These are phyloP conservation scores for Solanum verrucosum DNA, from an alignment of 257 asterid genomes.

Conservation along the genomic window DNA sequence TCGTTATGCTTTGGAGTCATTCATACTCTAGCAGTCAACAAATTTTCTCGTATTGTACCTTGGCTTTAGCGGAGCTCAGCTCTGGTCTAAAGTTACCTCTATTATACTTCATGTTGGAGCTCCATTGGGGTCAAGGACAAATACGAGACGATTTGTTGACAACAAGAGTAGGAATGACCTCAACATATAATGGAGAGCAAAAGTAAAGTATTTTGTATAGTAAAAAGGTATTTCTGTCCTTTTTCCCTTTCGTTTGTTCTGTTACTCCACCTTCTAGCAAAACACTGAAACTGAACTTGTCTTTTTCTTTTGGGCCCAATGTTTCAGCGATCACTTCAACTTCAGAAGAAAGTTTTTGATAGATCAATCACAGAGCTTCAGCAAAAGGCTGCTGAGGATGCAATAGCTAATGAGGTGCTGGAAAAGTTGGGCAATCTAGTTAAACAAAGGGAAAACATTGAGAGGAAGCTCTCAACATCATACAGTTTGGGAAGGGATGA, in stretches of 20 bases:
- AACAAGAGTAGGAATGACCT: neutral
- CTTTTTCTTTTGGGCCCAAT: neutral
- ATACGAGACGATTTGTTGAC: neutral
- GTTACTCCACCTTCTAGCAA: neutral
- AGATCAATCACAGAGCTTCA: constrained; percentile 63
- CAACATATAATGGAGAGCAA: neutral
- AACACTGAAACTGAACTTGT: neutral
- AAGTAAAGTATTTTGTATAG: neutral
- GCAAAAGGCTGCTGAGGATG: constrained; percentile 45
- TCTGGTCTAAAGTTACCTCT: neutral
- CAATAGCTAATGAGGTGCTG: constrained; percentile 32
- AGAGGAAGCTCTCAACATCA: constrained; percentile 70
- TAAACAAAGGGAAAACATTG: constrained; percentile 52
- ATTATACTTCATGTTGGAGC: neutral
- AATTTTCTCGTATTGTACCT: neutral
- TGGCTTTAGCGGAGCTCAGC: neutral
- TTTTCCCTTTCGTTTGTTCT: neutral
- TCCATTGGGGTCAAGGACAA: neutral
- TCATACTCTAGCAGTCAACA: neutral
- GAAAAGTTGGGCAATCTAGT: constrained; percentile 49
- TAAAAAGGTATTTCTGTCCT: neutral
- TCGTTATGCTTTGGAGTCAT: neutral
- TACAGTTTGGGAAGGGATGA: constrained; percentile 78
- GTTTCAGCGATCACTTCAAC: constrained; percentile 59
- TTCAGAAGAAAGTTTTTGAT: constrained; percentile 64